A percentile compares a stretch with the other conserved stretches of the same genome.
Evolutionary conservation across 306 rosid genomes (phyloP).

Genomic region (Delonix regia): DNA sequence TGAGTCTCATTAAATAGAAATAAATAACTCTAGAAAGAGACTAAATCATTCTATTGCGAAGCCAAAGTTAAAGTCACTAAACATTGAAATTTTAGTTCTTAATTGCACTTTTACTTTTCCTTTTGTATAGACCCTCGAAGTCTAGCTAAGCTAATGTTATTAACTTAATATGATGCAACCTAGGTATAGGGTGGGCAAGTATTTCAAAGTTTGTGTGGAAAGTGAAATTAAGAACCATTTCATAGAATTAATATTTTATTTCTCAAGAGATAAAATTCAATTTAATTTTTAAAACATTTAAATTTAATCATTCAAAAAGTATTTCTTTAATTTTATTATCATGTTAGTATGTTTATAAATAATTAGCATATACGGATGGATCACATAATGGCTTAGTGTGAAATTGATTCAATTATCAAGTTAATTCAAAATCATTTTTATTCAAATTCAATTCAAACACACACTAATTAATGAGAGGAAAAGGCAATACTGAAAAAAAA

Average conservation of each 20-base stretch:
- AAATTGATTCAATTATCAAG: too few relatives aligned
- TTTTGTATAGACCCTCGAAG: neutral
- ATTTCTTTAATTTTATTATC: neutral
- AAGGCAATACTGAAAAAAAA: neutral
- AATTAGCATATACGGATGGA: too few relatives aligned
- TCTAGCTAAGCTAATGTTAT: slow-evolving; percentile 14
- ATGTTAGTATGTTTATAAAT: too few relatives aligned
- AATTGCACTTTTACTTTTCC: neutral
- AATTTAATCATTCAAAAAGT: neutral
- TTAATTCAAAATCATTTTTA: too few relatives aligned
- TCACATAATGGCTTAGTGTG: too few relatives aligned
- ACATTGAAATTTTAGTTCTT: neutral
- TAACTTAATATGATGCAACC: slow-evolving; percentile 9
- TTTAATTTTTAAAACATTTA: neutral
- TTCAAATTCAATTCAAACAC: too few relatives aligned
- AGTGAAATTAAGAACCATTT: slow-evolving; percentile 6
- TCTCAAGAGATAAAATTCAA: too few relatives aligned
- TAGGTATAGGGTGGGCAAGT: neutral
- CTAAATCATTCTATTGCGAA: neutral
- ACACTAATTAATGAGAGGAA: neutral
- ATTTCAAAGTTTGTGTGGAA: neutral
- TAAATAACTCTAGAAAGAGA: neutral
- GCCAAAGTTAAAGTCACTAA: neutral
- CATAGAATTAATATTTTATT: neutral
- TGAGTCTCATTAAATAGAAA: neutral